Base-by-base conservation (phyloP, 768 basidiomycete genomes). In the Russula lepida region DNA sequence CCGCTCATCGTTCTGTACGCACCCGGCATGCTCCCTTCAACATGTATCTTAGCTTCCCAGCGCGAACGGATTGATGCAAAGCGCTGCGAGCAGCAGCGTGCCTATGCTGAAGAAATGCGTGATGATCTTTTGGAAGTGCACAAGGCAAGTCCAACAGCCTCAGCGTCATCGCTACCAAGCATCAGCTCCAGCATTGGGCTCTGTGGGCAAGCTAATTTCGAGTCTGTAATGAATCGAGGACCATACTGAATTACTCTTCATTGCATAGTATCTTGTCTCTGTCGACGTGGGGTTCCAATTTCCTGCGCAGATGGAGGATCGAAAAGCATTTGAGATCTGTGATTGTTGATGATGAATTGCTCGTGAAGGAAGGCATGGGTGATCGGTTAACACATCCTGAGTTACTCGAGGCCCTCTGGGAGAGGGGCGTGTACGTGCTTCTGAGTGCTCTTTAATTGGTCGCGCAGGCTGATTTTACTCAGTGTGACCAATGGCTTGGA, bases 21-120 rank as follows among this genome's bases (percentile, higher is more conserved):
- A n/a, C 92, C 92, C 2, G 82, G 81, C 69, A 79, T 91, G 75
- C 82, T 94, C 28, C 92, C 92, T 0, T 92, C 90, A 3, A 93
- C 92, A 0, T 92, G 90, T 69, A 79, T 93, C 57, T 80, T 94
- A 6, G 88, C 92, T 1, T 84, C 87, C 13, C 92, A 94, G 74
- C 83, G 79, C 39, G 70, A 86, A 75, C 74, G 92, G 74, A 77
- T 86, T 74, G 69, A 77, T 70, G 64, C 78, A 71, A 77, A 83
- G 74, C 71, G 78, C 68, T 66, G 79, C 72, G 69, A 81, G 39
- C 72, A 68, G 58, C 74, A 84, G 67, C 76, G 51, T 50, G 51
- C 53, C 4, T 67, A 51, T 56, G 66, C 68, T 28, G 59, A 64
- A 27, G 58, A 55, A 32, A 66, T 64, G 66, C 56, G 55, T 39